Conservation (phyloP, 805 yeast genomes). For the Lipomyces chichibuensis region DNA sequence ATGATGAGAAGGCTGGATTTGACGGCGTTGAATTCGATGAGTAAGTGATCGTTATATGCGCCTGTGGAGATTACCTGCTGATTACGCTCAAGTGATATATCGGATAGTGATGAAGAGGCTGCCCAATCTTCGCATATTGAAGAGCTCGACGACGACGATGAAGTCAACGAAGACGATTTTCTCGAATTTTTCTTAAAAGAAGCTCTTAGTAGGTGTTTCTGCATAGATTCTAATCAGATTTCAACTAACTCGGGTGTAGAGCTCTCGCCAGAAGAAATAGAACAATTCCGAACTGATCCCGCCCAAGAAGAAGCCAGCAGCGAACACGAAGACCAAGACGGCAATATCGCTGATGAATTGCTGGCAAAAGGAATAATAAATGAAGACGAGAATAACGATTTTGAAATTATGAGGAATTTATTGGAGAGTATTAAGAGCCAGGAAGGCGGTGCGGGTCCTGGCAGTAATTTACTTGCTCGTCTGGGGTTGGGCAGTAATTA, state of each 20-base stretch:
- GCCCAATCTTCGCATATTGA: slow-evolving; percentile 16
- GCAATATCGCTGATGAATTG: slow-evolving; percentile 23
- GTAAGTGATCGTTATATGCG: background rate
- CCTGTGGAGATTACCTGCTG: background rate
- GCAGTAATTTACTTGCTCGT: slow-evolving; percentile 44
- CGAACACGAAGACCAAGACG: slow-evolving; percentile 12
- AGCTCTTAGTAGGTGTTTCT: slow-evolving; percentile 47
- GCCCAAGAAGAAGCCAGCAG: background rate
- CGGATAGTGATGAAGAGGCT: slow-evolving; percentile 11
- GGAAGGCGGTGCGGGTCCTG: slow-evolving; percentile 46
- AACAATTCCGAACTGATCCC: slow-evolving; percentile 43
- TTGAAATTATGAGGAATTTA: slow-evolving; percentile 38
- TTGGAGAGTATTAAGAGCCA: slow-evolving; percentile 41
- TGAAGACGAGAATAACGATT: slow-evolving; percentile 14
- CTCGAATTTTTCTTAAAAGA: slow-evolving; percentile 64
- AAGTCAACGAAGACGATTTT: slow-evolving; percentile 69
- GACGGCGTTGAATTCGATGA: slow-evolving; percentile 35
- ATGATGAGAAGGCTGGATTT: slow-evolving; percentile 26
- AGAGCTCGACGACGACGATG: slow-evolving; percentile 44
- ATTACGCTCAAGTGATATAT: slow-evolving; percentile 19
- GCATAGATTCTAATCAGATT: background rate
- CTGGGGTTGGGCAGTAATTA: slow-evolving; percentile 32
- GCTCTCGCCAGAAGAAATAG: slow-evolving; percentile 53
- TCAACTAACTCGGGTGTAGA: slow-evolving; percentile 34
- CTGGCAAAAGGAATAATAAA: slow-evolving; percentile 4